Evolutionary conservation across 2,329 filamentous ascomycete species (phyloP), one percentile per base, ranked within the genome.

Genomic region (Neophaeococcomyces mojaviensis): DNA sequence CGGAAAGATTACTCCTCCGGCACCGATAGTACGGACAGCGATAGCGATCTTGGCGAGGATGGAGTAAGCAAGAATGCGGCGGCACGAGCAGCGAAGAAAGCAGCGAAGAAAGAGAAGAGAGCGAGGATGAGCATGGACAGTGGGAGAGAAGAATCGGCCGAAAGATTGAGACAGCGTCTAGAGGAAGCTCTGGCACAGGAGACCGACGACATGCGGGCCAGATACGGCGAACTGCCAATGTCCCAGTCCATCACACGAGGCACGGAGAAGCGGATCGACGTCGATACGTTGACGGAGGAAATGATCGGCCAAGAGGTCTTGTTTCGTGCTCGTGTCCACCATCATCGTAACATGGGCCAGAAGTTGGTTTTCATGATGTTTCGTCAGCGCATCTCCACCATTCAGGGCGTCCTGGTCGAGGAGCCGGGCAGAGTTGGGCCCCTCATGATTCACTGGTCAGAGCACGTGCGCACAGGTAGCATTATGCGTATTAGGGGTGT

Each of bases 311-410:
- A 80, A 55, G 69, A 76, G 52, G 71, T 88, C 40, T 66, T 69
- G 46, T 88, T 89, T 67, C 78, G 79, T 33, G 84, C 82, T 30
- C 76, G 86, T 28, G 71, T 92, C 16, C 84, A 90, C 63, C 86
- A 88, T 47, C 74, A 92, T 48, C 81, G 89, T 38, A 83, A 84
- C 56, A 77, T 95, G 69, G 90, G 87, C 61, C 77, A 86, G 56
- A 83, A 85, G 55, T 73, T 95, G 28, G 86, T 88, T 58, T 95
- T 95, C 64, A 70, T 95, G 35, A 77, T 94, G 48, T 84, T 95
- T 60, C 82, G 89, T 46, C 87, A 95, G 66, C 84, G 89, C 66
- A 81, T 85, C 10, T 74, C 78, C 54, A 92, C 88, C 19, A 79
- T 95, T 42, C 89, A 96, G 64, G 88, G 87, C 51, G 86, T 95